Evolutionary conservation across 805 yeast genomes (phyloP), one percentile per base, ranked within the genome.

Genomic region (Candida quercuum): DNA sequence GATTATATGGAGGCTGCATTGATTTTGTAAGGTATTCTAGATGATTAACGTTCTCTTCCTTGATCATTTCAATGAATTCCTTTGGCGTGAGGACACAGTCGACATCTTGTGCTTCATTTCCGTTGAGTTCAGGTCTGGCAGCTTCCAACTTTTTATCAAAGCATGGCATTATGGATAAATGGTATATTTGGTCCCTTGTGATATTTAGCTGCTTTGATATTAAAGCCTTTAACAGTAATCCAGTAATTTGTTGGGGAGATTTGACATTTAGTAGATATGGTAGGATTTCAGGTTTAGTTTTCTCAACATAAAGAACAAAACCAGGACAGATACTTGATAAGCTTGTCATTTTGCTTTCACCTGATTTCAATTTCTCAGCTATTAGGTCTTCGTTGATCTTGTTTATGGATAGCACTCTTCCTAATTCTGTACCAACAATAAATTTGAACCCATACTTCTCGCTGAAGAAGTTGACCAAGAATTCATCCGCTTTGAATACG

Each of bases 81-180:
- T 78, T 81, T 11, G 98, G 88, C 0, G 99, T 93, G 17, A 93
- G 73, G 3, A 93, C 99, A 64, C 96, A 86, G 57, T 93, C 97
- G 11, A 93, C 97, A 52, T 87, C 96, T 10, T 63, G 59, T 23
- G 55, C 57, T 6, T 47, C 55, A 5, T 49, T 13, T 59, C 44
- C 52, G 15, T 61, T 67, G 36, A 69, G 64, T 46, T 86, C 96
- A 0, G 85, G 81, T 43, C 98, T 71, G 4, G 95, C 88, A 20
- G 96, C 93, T 63, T 93, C 99, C 29, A 89, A 70, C 59, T 93
- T 93, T 63, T 93, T 93, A 59, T 93, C 99, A 58, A 93, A 93
- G 52, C 98, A 91, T 2, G 99, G 98, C 98, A 91, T 91, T 16
- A 93, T 67, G 7, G 93, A 74, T 38, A 93, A 61, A 57, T 91